A percentile compares a stretch with the other conserved stretches of the same genome.
Conservation (phyloP, 768 basidiomycete genomes). For the Rossbeevera mucosa region DNA sequence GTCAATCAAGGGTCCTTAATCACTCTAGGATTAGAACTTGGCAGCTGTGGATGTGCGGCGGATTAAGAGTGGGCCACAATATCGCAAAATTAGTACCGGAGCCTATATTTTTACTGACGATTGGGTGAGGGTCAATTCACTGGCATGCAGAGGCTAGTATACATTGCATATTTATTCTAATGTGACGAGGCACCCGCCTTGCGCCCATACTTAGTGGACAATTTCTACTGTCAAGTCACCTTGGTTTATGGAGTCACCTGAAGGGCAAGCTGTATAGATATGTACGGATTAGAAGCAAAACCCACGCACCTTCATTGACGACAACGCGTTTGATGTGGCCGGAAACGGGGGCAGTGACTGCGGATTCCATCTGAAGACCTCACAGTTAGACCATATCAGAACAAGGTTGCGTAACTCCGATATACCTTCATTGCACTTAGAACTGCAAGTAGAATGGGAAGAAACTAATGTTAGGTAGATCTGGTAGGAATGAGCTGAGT, state of each 20-base stretch:
- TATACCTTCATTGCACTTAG: conserved; percentile 95
- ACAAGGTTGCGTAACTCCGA: conserved; percentile 4
- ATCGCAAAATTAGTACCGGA: conserved; percentile 6
- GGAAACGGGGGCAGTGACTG: conserved; percentile 93
- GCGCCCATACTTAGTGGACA: conserved; percentile 47
- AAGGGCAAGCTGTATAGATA: conserved; percentile 7
- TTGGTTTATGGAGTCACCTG: conserved; percentile 92
- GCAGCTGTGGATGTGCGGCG: background rate
- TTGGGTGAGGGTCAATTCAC: background rate
- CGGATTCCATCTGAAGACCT: conserved; percentile 84
- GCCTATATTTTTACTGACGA: conserved; percentile 1
- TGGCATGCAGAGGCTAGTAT: conserved; percentile 13
- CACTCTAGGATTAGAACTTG: conserved; percentile 7
- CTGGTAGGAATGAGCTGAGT: conserved; percentile 11
- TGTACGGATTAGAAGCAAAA: background rate
- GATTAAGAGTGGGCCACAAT: conserved; percentile 9
- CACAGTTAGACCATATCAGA: conserved; percentile 13
- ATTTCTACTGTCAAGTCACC: conserved; percentile 92
- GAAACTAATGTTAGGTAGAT: conserved; percentile 18
- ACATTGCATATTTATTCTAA: conserved; percentile 17
- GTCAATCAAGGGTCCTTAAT: conserved; percentile 3
- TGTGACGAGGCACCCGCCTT: conserved; percentile 8
- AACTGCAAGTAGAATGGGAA: conserved; percentile 42
- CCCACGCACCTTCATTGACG: conserved; percentile 70
- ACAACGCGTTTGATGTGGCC: conserved; percentile 93